Conservation (phyloP, 345 rosid species). For the Cochlearia excelsa region DNA sequence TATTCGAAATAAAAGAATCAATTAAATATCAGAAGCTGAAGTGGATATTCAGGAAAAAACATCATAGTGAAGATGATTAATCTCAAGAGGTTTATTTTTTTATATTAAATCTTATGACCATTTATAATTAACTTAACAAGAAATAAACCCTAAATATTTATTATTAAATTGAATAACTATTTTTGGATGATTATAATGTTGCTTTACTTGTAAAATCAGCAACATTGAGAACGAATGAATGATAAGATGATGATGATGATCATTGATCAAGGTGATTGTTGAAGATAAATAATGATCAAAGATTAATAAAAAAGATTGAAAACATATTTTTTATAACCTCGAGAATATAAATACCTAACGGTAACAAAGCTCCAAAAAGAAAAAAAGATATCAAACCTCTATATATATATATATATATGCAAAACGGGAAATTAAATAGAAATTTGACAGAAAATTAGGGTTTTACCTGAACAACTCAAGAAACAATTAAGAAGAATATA, state of each 20-base stretch:
- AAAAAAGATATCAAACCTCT: constrained; percentile 3
- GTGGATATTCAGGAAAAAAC: too few species aligned
- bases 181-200: constrained; percentile 10
- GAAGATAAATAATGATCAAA: constrained; percentile 5
- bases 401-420: background rate
- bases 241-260: constrained; percentile 14
- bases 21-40: too few species aligned
- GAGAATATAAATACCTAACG: too few species aligned
- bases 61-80: background rate
- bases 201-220: constrained; percentile 43
- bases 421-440: constrained; percentile 1
- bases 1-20: too few species aligned
- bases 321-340: background rate
- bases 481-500: constrained; percentile 6
- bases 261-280: constrained; percentile 3
- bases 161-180: constrained; percentile 1
- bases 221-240: constrained; percentile 30
- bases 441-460: constrained; percentile 32
- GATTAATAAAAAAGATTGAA: background rate
- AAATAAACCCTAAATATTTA: background rate
- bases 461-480: constrained; percentile 32
- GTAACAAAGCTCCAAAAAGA: constrained; percentile 15
- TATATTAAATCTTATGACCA: background rate
- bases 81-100: constrained; percentile 1
- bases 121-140: background rate